Conservation (phyloP, 2,329 filamentous ascomycete genomes). For the Calonectria multiphialidica region DNA sequence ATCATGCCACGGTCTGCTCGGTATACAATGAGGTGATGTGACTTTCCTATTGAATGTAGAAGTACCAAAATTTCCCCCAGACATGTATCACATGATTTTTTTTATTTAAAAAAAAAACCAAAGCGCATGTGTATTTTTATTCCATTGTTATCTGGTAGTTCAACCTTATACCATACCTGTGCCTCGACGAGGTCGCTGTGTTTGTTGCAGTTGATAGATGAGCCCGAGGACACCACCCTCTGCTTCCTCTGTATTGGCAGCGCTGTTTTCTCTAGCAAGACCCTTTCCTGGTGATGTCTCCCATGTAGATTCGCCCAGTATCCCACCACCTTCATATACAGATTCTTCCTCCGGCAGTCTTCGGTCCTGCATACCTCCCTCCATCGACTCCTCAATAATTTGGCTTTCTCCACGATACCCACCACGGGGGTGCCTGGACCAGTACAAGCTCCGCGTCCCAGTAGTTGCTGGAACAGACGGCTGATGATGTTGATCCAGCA, state of each 20-base stretch:
- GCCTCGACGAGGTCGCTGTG: constrained; percentile 62
- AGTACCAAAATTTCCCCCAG: too few species aligned
- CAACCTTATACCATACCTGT: constrained; percentile 50
- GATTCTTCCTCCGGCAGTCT: constrained; percentile 64
- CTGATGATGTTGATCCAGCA: constrained; percentile 83
- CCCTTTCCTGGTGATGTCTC: constrained; percentile 66
- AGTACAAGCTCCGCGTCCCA: constrained; percentile 60
- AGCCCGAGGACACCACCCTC: constrained; percentile 69
- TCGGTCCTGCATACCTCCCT: constrained; percentile 57
- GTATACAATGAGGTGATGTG: too few species aligned
- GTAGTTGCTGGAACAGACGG: constrained; percentile 63
- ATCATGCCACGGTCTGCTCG: too few species aligned
- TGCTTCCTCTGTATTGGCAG: constrained; percentile 56
- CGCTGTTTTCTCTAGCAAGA: constrained; percentile 65
- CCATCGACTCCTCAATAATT: constrained; percentile 68
- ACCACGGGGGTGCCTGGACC: constrained; percentile 58
- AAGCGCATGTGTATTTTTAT: not conserved
- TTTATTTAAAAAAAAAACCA: too few species aligned
- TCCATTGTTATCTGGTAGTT: not conserved
- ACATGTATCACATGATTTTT: too few species aligned
- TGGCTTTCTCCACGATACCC: constrained; percentile 61
- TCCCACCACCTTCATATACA: constrained; percentile 64
- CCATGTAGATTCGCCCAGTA: constrained; percentile 71
- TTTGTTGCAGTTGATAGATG: constrained; percentile 70
- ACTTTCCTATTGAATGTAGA: too few species aligned